Base-by-base conservation (phyloP, 805 yeast species). In the Wickerhamiella sergipiensis region DNA sequence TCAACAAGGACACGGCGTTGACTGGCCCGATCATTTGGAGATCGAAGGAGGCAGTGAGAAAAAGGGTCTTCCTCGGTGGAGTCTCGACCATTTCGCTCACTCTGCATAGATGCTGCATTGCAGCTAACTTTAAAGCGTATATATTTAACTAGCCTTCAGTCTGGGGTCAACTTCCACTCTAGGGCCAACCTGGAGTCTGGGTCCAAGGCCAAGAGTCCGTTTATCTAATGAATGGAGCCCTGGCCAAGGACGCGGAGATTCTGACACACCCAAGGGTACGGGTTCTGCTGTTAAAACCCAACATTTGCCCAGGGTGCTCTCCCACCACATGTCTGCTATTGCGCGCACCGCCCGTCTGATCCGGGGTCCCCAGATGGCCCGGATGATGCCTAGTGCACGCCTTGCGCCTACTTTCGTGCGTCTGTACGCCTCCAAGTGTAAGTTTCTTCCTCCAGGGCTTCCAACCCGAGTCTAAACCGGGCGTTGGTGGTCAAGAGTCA, bases 11-110 rank as follows among this genome's bases (percentile, higher is more conserved):
- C 79, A 78, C 3, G 67, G 74, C 0, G 77, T 87, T 50, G 73
- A 75, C 18, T 87, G 90, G 80, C 79, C 75, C 49, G 79, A 74
- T n/a, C 19, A 36, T 17, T 9, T n/a, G 3, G 40, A 17, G 9
- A 36, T 36, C 2, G 40, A 36, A 36, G 40, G 40, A 6, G 7
- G 15, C 7, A 17, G 40, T 17, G 40, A 36, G 19, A 36, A 36
- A n/a, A 15, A 13, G 19, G 40, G 40, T 18, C 40, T 36, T 15
- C 40, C 40, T 36, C 40, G 40, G 19, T 36, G 40, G 40, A 17
- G 19, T 15, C 40, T 36, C 2, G 19, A 4, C 40, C 19, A 36
- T 36, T 36, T 36, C 10, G 40, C 40, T n/a, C 40, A 9, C 4
- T 17, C 40, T 36, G 40, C 40, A 12, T 31, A 31, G n/a, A n/a